Evolutionary conservation across 768 basidiomycete species (phyloP).

Genomic region (Mycena alexandri): DNA sequence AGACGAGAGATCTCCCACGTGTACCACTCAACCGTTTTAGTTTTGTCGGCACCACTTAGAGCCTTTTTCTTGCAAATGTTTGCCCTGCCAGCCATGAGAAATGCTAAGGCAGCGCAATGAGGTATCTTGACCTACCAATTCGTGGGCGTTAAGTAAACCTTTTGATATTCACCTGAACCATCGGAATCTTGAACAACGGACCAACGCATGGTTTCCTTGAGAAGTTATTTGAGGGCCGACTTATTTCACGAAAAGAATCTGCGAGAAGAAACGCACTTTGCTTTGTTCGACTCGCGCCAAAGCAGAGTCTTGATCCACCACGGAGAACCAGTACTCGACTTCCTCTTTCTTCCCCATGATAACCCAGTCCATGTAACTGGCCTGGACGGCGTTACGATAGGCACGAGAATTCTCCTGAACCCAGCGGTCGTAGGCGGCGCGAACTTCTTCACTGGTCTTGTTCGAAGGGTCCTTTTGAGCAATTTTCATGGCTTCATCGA

Average conservation of each 20-base stretch:
- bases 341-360: slow-evolving; percentile 12
- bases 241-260: slow-evolving; percentile 12
- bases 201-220: slow-evolving; percentile 21
- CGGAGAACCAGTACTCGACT: slow-evolving; percentile 20
- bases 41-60: slow-evolving; percentile 18
- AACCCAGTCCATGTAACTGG: slow-evolving; percentile 15
- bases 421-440: slow-evolving; percentile 16
- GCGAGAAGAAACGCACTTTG: slow-evolving; percentile 13
- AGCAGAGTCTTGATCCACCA: slow-evolving; percentile 21
- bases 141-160: slow-evolving; percentile 10
- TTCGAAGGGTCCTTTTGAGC: slow-evolving; percentile 20
- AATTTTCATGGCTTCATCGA: slow-evolving; percentile 16
- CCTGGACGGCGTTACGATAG: slow-evolving; percentile 18
- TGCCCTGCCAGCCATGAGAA: slow-evolving; percentile 16
- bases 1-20: slow-evolving; percentile 17
- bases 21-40: slow-evolving; percentile 15
- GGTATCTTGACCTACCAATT: slow-evolving; percentile 16
- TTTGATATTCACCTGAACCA: slow-evolving; percentile 20
- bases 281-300: slow-evolving; percentile 21
- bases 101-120: slow-evolving; percentile 12
- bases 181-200: slow-evolving; percentile 10
- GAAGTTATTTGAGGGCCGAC: slow-evolving; percentile 13
- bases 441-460: slow-evolving; percentile 18
- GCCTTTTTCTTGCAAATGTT: slow-evolving; percentile 18
- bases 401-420: slow-evolving; percentile 17